Conservation (phyloP, 306 rosid species). For the Pterocarpus santalinus region DNA sequence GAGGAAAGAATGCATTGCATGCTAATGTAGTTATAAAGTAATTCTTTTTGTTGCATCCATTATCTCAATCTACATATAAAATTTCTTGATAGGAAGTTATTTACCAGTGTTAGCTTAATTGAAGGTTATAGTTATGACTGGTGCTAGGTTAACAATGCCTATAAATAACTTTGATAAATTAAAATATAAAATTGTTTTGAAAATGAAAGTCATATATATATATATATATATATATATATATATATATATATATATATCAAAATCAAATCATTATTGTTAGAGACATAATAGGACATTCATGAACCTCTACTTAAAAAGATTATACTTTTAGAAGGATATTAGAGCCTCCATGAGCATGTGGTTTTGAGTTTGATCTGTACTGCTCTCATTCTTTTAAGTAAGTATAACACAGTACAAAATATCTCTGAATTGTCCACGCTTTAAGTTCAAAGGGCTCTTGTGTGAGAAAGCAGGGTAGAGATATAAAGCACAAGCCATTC, state of each 20-base stretch:
- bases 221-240: no score
- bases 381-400: neutral
- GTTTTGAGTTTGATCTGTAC: neutral
- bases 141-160: neutral
- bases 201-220: neutral
- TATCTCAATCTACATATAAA: neutral
- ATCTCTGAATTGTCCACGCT: no score
- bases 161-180: neutral
- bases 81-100: neutral
- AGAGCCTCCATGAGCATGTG: neutral
- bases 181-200: neutral
- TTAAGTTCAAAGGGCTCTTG: no score
- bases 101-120: conserved; percentile 11
- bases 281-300: conserved; percentile 4
- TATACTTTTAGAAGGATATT: neutral
- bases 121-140: neutral
- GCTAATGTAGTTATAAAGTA: neutral
- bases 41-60: conserved; percentile 31
- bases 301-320: neutral
- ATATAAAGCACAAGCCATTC: no score
- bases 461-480: no score
- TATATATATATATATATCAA: neutral
- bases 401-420: no score
- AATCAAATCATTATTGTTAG: neutral
- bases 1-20: conserved; percentile 50